These are phyloP conservation scores for Gentiana macrophylla DNA, from an alignment of 257 asterid genomes.

Conservation along the genomic window DNA sequence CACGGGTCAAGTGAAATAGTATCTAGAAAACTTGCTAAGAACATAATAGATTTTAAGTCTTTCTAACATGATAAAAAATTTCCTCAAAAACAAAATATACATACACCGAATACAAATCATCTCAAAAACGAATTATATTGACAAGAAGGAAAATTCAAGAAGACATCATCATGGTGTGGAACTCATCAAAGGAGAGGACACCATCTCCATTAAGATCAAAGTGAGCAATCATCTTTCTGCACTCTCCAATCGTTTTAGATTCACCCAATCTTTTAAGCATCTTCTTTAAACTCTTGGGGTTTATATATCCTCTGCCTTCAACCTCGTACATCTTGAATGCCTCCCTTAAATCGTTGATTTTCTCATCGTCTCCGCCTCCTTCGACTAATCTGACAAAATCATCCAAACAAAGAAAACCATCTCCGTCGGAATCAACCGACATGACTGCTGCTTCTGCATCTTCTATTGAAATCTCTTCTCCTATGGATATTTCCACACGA, in stretches of 20 bases:
- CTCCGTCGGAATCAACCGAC: slow-evolving; percentile 34
- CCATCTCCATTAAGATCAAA: slow-evolving; percentile 67
- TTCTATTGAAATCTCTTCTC: slow-evolving; percentile 26
- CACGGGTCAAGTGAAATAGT: too few species aligned
- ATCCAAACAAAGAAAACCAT: slow-evolving; percentile 43
- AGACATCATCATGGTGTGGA: slow-evolving; percentile 47
- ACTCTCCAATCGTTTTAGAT: slow-evolving; percentile 33
- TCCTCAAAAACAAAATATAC: too few species aligned
- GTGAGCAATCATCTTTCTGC: slow-evolving; percentile 38
- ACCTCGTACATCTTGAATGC: slow-evolving; percentile 53
- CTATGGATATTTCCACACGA: slow-evolving; percentile 5
- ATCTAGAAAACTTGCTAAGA: too few species aligned
- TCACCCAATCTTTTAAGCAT: slow-evolving; percentile 57
- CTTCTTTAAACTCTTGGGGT: slow-evolving; percentile 49
- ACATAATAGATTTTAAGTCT: too few species aligned
- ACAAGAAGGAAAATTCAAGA: too few species aligned
- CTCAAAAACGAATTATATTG: too few species aligned
- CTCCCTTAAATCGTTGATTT: slow-evolving; percentile 26
- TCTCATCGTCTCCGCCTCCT: slow-evolving; percentile 41
- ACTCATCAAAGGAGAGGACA: slow-evolving; percentile 49
- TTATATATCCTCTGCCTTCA: slow-evolving; percentile 42
- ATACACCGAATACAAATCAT: too few species aligned
- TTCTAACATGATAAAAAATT: too few species aligned
- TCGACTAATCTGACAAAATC: slow-evolving; percentile 46
- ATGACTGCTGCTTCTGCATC: slow-evolving; percentile 35